A percentile compares a stretch with the other conserved stretches of the same genome.
Conservation (phyloP, 495 filamentous ascomycete genomes). For the Aspergillus affinis region DNA sequence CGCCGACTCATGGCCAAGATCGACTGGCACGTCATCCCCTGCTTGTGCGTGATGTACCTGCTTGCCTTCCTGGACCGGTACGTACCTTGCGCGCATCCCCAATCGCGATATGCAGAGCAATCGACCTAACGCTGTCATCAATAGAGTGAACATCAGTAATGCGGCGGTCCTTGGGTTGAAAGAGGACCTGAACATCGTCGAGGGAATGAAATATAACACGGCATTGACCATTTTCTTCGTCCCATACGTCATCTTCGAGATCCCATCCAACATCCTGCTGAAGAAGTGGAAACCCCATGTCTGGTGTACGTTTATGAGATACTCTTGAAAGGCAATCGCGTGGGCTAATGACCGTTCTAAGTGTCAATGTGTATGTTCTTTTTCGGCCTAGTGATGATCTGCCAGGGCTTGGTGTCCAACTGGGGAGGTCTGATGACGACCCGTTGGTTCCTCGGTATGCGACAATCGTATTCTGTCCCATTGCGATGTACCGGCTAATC, state of each 20-base stretch:
- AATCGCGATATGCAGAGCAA: background rate
- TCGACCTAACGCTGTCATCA: slow-evolving; percentile 9
- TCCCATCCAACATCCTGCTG: slow-evolving; percentile 85
- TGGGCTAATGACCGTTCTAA: slow-evolving; percentile 13
- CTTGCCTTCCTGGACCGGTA: slow-evolving; percentile 85
- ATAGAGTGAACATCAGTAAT: slow-evolving; percentile 67
- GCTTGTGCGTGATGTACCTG: slow-evolving; percentile 78
- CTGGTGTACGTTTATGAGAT: slow-evolving; percentile 55
- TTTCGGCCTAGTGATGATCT: slow-evolving; percentile 75
- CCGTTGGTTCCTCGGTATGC: slow-evolving; percentile 68
- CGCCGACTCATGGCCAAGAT: slow-evolving; percentile 70
- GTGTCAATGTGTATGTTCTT: slow-evolving; percentile 76
- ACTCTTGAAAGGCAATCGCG: background rate
- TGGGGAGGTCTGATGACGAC: slow-evolving; percentile 78
- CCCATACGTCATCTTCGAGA: slow-evolving; percentile 82
- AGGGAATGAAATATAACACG: slow-evolving; percentile 67
- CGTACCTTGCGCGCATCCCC: slow-evolving; percentile 12
- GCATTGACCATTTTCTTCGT: slow-evolving; percentile 90
- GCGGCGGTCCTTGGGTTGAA: slow-evolving; percentile 61
- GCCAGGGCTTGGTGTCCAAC: slow-evolving; percentile 77
- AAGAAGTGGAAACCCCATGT: slow-evolving; percentile 78
- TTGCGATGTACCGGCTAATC: slow-evolving; percentile 1
- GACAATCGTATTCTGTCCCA: background rate
- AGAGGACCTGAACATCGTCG: slow-evolving; percentile 57
- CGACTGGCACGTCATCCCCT: slow-evolving; percentile 78